A percentile compares a stretch with the other conserved stretches of the same genome.
Evolutionary conservation across 1,284 basidiomycete genomes (phyloP).

Genomic region (Polyporus tsugae): DNA sequence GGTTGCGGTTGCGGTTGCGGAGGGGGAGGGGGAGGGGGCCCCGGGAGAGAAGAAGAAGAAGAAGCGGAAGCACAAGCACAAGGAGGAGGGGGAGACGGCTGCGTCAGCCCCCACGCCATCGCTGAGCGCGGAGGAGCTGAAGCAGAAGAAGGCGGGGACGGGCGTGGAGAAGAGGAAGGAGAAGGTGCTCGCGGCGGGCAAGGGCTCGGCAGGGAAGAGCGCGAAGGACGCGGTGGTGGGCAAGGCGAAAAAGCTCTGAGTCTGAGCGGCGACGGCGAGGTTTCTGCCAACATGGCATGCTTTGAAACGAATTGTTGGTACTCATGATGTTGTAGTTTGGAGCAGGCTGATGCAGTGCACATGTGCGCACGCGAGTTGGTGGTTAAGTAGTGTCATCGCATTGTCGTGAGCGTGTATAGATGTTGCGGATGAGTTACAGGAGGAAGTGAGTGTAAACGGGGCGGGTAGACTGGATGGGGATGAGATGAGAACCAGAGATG

Average conservation of each 20-base stretch:
- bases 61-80: constrained; percentile 36
- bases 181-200: constrained; percentile 51
- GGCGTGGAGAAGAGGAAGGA: constrained; percentile 62
- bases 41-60: constrained; percentile 34
- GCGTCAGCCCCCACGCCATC: constrained; percentile 14
- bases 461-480: neutral
- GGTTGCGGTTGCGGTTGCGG: constrained; percentile 11
- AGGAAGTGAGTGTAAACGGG: neutral
- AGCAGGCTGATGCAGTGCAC: neutral
- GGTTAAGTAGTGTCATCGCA: constrained; percentile 1
- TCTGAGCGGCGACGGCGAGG: neutral
- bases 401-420: constrained; percentile 1
- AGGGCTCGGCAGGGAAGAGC: constrained; percentile 49
- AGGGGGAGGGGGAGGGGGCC: constrained; percentile 17
- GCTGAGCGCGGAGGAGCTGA: constrained; percentile 44
- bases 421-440: constrained; percentile 8
- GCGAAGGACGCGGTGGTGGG: constrained; percentile 64
- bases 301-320: neutral
- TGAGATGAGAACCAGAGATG: neutral
- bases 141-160: constrained; percentile 59
- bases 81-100: constrained; percentile 15
- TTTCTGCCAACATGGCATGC: neutral
- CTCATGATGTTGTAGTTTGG: neutral
- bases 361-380: neutral
- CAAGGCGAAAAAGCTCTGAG: constrained; percentile 37